Base-by-base conservation (phyloP, 2,329 filamentous ascomycete species). In the Stemphylium lycopersici region DNA sequence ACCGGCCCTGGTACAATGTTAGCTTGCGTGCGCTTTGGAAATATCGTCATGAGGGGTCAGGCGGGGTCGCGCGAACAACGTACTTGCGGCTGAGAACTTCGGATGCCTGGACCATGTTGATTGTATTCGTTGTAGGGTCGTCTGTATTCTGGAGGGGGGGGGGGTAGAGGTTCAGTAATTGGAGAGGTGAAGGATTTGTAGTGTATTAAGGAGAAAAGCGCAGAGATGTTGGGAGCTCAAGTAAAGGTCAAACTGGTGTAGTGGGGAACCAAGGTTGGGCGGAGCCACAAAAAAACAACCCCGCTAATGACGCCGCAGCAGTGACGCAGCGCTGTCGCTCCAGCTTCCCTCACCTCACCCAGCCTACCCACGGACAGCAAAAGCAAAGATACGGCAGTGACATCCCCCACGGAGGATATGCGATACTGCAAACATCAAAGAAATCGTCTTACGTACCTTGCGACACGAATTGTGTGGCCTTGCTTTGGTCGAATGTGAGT, bases 1-100 rank as follows among this genome's bases (percentile, higher is more conserved):
- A 38, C 57, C 57, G 26, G 54, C 36, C 43, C 55, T 59, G 29
- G 3, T 22, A 32, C 15, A 18, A 52, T 44, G 52, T 65, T 44
- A 60, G 56, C 41, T 40, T 34, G 15, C 40, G 37, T 32, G n/a
- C 38, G 37, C 12, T 38, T 24, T 15, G 26, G 18, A 2, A 36
- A 16, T 32, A 15, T 13, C 13, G 13, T 18, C 16, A 16, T 16
- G 33, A 45, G 44, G 38, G 37, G 37, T 16, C 41, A 31, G 38
- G 53, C 48, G 42, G 42, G 33, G 44, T 44, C 13, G 43, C 13
- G 43, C 8, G 37, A 41, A 29, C 52, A 65, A 87, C 87, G 63
- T 79, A 65, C 81, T 88, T 88, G 77, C 86, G 81, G 73, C 74
- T 81, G 59, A 89, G 83, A 74, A 73, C 68, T 51, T 68, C 65